A percentile compares a stretch with the other conserved stretches of the same genome.
These are phyloP conservation scores for Leishmania mexicana DNA, from an alignment of 208 protist genomes.

Conservation along the genomic window DNA sequence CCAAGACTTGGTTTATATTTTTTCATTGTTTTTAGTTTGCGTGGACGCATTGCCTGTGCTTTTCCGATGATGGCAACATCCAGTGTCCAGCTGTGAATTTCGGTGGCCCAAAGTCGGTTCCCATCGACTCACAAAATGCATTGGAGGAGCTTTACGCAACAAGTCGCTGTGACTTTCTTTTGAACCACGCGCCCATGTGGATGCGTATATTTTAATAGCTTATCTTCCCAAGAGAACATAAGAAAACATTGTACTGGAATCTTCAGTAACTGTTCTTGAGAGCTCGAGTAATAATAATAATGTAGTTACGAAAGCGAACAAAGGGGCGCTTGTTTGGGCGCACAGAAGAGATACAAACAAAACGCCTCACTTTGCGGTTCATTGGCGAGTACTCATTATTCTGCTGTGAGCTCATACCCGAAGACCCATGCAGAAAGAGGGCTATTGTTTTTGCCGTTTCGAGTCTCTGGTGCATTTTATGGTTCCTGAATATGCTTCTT, in stretches of 20 bases:
- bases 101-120: not conserved
- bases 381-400: not conserved
- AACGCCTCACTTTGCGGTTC: not conserved
- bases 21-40: not conserved
- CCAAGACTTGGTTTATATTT: not conserved
- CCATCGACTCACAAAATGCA: not conserved
- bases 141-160: not conserved
- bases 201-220: not conserved
- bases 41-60: not conserved
- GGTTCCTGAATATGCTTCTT: not conserved
- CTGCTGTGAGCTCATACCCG: not conserved
- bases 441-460: not conserved
- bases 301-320: not conserved
- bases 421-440: not conserved
- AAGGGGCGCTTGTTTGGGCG: not conserved
- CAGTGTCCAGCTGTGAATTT: not conserved
- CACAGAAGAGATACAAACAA: not conserved
- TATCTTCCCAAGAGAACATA: not conserved
- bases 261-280: not conserved
- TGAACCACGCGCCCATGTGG: not conserved
- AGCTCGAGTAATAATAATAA: not conserved
- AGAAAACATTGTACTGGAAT: not conserved
- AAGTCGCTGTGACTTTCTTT: not conserved
- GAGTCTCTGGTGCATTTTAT: not conserved
- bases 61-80: not conserved